Conservation (phyloP, 2,329 filamentous ascomycete genomes). For the Colletotrichum orchidophilum region DNA sequence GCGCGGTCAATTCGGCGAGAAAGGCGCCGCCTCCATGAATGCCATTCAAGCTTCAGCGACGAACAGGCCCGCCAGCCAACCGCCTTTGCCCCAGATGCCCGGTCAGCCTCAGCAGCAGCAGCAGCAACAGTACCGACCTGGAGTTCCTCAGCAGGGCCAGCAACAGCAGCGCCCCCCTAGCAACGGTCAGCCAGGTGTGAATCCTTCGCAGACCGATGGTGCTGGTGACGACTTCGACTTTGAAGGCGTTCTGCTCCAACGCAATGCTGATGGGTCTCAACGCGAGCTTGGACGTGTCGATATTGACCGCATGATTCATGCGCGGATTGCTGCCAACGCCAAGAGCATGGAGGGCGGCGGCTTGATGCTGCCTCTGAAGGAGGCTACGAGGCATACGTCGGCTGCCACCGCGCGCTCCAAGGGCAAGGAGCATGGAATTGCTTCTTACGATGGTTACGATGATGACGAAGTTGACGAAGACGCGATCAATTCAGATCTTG, state of each 20-base stretch:
- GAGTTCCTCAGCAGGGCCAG: constrained; percentile 39
- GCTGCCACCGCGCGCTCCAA: constrained; percentile 32
- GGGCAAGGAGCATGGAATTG: constrained; percentile 44
- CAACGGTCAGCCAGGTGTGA: constrained; percentile 38
- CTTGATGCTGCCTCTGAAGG: constrained; percentile 76
- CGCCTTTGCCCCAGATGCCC: constrained; percentile 42
- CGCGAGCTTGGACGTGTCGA: constrained; percentile 67
- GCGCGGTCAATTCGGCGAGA: constrained; percentile 67
- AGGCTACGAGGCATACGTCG: constrained; percentile 54
- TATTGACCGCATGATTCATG: constrained; percentile 75
- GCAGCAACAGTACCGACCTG: constrained; percentile 25
- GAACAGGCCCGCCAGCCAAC: constrained; percentile 41
- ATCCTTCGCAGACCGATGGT: constrained; percentile 74
- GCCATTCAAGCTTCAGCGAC: constrained; percentile 61
- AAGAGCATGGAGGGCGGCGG: constrained; percentile 79
- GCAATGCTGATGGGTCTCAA: constrained; percentile 62
- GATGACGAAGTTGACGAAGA: constrained; percentile 81
- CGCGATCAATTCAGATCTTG: constrained; percentile 97
- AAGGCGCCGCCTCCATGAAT: constrained; percentile 73
- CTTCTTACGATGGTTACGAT: constrained; percentile 72
- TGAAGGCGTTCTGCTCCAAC: constrained; percentile 67
- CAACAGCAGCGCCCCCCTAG: constrained; percentile 39
- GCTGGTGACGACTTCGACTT: constrained; percentile 67
- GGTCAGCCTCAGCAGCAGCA: constrained; percentile 38
- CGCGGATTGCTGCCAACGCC: constrained; percentile 71